These are phyloP conservation scores for Calendula officinalis DNA, from an alignment of 129 eudicot genomes.

Conservation along the genomic window DNA sequence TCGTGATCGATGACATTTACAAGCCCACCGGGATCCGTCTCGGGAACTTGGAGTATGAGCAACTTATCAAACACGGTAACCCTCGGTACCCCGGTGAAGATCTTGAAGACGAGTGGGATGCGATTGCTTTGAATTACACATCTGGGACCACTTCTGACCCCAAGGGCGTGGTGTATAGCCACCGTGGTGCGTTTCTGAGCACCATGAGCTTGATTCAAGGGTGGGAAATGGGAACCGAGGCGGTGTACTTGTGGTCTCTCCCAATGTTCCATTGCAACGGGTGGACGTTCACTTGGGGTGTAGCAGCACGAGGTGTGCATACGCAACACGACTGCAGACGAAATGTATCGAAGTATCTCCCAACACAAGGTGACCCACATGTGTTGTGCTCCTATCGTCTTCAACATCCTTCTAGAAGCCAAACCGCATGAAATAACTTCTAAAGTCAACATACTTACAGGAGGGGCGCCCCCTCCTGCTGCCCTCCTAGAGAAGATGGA, in stretches of 20 bases:
- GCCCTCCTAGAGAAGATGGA: conserved; percentile 46
- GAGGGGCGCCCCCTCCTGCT: conserved; percentile 63
- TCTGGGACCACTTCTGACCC: conserved; percentile 71
- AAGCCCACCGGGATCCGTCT: conserved; percentile 56
- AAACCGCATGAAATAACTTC: conserved; percentile 29
- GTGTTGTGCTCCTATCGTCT: conserved; percentile 66
- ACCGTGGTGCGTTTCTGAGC: conserved; percentile 60
- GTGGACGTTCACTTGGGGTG: conserved; percentile 75
- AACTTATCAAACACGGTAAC: conserved; percentile 44
- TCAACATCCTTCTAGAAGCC: conserved; percentile 55
- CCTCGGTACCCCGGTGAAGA: conserved; percentile 40
- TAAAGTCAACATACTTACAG: conserved; percentile 43
- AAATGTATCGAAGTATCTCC: conserved; percentile 40
- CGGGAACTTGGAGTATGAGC: conserved; percentile 64
- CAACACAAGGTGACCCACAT: conserved; percentile 63
- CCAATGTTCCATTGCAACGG: conserved; percentile 84
- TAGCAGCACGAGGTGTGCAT: conserved; percentile 73
- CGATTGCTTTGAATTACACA: conserved; percentile 58
- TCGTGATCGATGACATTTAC: conserved; percentile 58
- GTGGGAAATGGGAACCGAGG: conserved; percentile 53
- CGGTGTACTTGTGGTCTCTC: conserved; percentile 67
- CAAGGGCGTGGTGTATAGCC: conserved; percentile 69
- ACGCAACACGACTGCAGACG: conserved; percentile 42
- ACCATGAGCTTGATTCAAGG: conserved; percentile 53
- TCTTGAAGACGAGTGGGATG: conserved; percentile 54